Evolutionary conservation across 305 asterid genomes (phyloP), one percentile per base, ranked within the genome.

Genomic region (Solanum aculeatissimum): DNA sequence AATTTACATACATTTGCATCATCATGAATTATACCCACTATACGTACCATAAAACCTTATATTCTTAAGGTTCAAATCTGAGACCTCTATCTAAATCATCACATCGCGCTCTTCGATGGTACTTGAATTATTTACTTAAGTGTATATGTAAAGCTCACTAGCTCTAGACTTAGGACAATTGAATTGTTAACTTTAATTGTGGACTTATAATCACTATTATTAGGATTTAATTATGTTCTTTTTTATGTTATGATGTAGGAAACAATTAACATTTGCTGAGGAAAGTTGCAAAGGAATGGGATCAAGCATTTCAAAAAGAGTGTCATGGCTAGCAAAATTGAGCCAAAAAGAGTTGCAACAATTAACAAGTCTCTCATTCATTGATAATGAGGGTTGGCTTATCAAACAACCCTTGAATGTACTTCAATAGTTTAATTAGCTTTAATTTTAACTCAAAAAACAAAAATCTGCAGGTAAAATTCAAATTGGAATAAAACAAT

Each of bases 331-430:
- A 87, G 82, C 86, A 55, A 84, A 51, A 19, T 85, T 89, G 63
- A 80, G 71, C 68, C 70, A 45, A 18, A 4, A 19, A 54, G 82
- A 84, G 58, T 19, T 87, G 4, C 10, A 84, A 14, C 71, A 51
- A 0, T 87, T 85, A 42, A 87, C 86, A 4, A 86, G 80, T 83
- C 69, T 49, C 6, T 84, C 91, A 5, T 91, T 81, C 85, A 86
- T 91, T 35, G 91, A 91, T 70, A 32, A 5, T 14, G 90, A 87
- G 2, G 92, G 89, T 0, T 91, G 94, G 94, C 80, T 89, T 40
- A 80, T 9, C 4, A 80, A 57, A 19, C 86, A 86, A 47, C 91
- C 92, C 25, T 49, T 89, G 14, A 78, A 78, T 32, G 18, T 32
- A 78, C 68, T 54, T 78, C 32, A 10, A 54, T 78, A 53, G 2